Evolutionary conservation across 2,329 filamentous ascomycete species (phyloP).

Genomic region (Alternaria viburni): DNA sequence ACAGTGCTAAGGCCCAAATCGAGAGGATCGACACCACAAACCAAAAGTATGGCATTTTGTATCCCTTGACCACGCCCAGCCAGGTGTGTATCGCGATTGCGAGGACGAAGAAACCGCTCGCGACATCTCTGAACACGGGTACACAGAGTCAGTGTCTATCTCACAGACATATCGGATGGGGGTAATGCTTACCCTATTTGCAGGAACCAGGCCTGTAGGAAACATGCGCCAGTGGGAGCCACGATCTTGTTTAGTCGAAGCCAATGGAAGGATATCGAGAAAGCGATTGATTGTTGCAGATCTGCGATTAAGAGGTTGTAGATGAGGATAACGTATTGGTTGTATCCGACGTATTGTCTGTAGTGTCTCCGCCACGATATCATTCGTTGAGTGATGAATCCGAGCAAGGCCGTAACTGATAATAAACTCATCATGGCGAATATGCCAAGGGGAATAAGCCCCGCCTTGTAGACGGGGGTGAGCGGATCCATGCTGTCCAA

Average conservation of each 20-base stretch:
- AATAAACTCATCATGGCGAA: constrained; percentile 57
- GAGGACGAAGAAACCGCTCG: constrained; percentile 60
- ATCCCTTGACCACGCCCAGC: constrained; percentile 56
- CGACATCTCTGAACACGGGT: constrained; percentile 49
- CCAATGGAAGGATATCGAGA: constrained; percentile 58
- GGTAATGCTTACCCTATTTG: constrained; percentile 48
- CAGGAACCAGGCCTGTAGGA: constrained; percentile 59
- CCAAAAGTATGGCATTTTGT: constrained; percentile 53
- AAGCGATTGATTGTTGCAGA: constrained; percentile 59
- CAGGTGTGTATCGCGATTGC: constrained; percentile 63
- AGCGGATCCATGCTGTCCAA: constrained; percentile 44
- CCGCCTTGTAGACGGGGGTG: constrained; percentile 39
- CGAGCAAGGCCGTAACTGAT: constrained; percentile 52
- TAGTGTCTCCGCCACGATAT: constrained; percentile 58
- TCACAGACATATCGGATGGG: neutral
- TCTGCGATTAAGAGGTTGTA: constrained; percentile 61
- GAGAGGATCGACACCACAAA: constrained; percentile 54
- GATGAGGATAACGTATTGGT: constrained; percentile 62
- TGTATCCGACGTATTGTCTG: constrained; percentile 58
- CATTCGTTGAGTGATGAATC: constrained; percentile 60
- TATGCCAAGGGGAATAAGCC: constrained; percentile 55
- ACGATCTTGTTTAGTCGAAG: constrained; percentile 53
- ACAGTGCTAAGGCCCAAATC: constrained; percentile 55
- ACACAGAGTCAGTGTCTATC: neutral
- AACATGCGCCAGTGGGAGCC: constrained; percentile 54